phyloP scores from a whole-genome alignment of 805 yeast genomes.

The Alloascoidea africana region DNA sequence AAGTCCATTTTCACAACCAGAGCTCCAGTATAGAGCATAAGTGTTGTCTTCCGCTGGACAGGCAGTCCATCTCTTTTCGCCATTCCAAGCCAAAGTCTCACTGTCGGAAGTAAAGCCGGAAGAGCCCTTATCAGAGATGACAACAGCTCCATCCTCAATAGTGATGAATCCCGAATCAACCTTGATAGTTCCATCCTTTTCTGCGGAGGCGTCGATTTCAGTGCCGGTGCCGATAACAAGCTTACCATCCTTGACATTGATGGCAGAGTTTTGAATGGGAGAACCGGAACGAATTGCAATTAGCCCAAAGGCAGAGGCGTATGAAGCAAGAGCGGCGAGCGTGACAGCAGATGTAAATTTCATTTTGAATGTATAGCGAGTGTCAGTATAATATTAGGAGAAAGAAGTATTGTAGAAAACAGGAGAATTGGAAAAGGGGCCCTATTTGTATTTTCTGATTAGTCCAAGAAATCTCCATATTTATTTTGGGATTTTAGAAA shows the following conservation, averaged over 20 bases:
- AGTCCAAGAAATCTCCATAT: no score
- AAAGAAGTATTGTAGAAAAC: no score
- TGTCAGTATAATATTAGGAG: no score
- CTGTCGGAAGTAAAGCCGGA: constrained; percentile 4
- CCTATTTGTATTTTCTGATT: no score
- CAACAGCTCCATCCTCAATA: not conserved
- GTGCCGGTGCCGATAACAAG: constrained; percentile 4
- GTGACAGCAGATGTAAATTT: constrained; percentile 2
- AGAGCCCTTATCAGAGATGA: not conserved
- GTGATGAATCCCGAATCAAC: constrained; percentile 1
- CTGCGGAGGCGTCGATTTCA: constrained; percentile 1
- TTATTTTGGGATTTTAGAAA: no score
- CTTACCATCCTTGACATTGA: constrained; percentile 4
- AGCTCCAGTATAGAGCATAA: constrained; percentile 6
- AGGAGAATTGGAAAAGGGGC: no score
- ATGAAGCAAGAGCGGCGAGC: constrained; percentile 13
- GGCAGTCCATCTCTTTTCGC: constrained; percentile 6
- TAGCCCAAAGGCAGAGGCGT: constrained; percentile 3
- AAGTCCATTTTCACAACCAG: constrained; percentile 3
- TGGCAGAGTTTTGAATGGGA: constrained; percentile 6
- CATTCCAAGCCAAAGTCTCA: constrained; percentile 4
- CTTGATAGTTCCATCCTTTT: constrained; percentile 3
- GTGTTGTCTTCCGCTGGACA: constrained; percentile 7
- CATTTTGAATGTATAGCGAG: constrained; percentile 3
- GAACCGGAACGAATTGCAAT: constrained; percentile 7